Conservation (phyloP, 345 rosid species). For the Camelina laxa region DNA sequence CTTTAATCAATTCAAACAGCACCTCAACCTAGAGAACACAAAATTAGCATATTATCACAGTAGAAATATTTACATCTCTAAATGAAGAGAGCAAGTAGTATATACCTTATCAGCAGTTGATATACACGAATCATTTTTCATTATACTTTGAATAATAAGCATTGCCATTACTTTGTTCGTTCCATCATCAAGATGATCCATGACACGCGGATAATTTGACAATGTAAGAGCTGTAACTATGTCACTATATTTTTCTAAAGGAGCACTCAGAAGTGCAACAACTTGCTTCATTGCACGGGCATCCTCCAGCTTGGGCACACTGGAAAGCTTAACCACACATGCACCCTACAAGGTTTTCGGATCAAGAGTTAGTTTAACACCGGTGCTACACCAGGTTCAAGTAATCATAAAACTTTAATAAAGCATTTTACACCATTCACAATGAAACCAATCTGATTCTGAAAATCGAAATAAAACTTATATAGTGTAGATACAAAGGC, state of each 20-base stretch:
- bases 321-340: slow-evolving; percentile 73
- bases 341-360: slow-evolving; percentile 58
- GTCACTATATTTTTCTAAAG: slow-evolving; percentile 86
- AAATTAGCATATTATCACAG: slow-evolving; percentile 28
- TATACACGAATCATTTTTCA: slow-evolving; percentile 76
- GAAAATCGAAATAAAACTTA: background rate
- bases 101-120: slow-evolving; percentile 78
- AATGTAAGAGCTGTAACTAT: slow-evolving; percentile 79
- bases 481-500: slow-evolving; percentile 6
- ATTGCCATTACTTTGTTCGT: slow-evolving; percentile 91
- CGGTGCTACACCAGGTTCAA: slow-evolving; percentile 7
- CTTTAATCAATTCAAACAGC: slow-evolving; percentile 79
- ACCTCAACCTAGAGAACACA: slow-evolving; percentile 73
- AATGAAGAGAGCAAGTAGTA: slow-evolving; percentile 31
- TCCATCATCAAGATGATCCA: slow-evolving; percentile 84
- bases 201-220: slow-evolving; percentile 86
- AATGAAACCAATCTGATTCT: background rate
- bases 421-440: slow-evolving; percentile 6
- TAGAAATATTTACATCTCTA: slow-evolving; percentile 9
- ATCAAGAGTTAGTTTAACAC: slow-evolving; percentile 25
- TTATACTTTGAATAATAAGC: slow-evolving; percentile 84
- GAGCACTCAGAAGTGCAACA: slow-evolving; percentile 93
- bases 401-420: slow-evolving; percentile 19
- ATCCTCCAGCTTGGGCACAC: slow-evolving; percentile 73
- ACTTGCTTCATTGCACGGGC: slow-evolving; percentile 83